Evolutionary conservation across 352 stramenopile species (phyloP).

Genomic region (Phytophthora sansomeana): DNA sequence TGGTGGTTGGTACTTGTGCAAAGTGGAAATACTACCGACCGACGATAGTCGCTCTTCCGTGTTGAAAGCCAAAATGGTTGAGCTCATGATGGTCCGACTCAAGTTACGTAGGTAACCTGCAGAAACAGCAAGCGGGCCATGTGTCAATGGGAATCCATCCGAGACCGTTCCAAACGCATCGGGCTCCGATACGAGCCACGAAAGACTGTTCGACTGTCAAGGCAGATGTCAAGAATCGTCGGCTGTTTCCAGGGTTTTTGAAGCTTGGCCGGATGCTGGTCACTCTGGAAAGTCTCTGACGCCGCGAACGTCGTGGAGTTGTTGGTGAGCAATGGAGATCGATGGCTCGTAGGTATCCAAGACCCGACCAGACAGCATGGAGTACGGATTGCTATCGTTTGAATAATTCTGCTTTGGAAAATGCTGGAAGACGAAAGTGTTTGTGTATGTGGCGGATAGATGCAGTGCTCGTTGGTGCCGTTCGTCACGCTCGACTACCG

Average conservation of each 20-base stretch:
- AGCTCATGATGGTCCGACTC: slow-evolving; percentile 11
- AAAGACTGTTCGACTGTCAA: slow-evolving; percentile 9
- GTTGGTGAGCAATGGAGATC: slow-evolving; percentile 8
- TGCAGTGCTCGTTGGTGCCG: not conserved
- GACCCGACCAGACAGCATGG: not conserved
- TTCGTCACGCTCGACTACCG: not conserved
- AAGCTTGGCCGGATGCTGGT: slow-evolving; percentile 5
- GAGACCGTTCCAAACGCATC: slow-evolving; percentile 22
- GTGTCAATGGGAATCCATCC: slow-evolving; percentile 12
- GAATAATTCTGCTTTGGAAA: no score
- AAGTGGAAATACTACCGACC: slow-evolving; percentile 17
- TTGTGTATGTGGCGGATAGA: no score
- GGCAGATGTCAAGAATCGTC: slow-evolving; percentile 1
- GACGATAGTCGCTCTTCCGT: not conserved
- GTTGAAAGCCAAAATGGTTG: slow-evolving; percentile 14
- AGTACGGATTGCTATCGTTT: no score
- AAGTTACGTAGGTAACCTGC: slow-evolving; percentile 14
- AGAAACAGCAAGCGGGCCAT: slow-evolving; percentile 2
- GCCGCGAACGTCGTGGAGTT: slow-evolving; percentile 7
- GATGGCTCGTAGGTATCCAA: not conserved
- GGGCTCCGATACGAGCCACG: slow-evolving; percentile 19
- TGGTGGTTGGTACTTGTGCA: slow-evolving; percentile 18
- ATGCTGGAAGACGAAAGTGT: no score
- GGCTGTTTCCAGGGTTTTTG: slow-evolving; percentile 16
- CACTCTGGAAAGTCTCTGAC: not conserved